Conservation (phyloP, 305 asterid species). For the Petunia hybrid region DNA sequence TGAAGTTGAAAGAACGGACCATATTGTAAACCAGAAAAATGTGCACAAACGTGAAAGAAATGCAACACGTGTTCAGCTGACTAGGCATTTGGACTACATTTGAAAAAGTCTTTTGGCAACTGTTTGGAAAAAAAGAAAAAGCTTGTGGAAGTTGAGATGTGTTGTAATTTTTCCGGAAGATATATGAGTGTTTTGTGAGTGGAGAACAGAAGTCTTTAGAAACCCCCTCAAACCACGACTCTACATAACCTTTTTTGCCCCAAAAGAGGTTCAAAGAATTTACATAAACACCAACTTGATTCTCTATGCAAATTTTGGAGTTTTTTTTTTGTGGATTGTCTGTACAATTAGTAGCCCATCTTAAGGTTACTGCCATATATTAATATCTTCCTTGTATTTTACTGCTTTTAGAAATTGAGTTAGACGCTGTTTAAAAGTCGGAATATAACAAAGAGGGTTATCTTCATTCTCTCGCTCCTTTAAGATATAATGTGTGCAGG, state of each 20-base stretch:
- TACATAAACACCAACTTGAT: not conserved
- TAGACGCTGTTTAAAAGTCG: not conserved
- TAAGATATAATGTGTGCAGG: constrained; percentile 15
- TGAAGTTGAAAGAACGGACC: no score
- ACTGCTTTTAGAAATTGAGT: constrained; percentile 2
- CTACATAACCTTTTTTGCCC: not conserved
- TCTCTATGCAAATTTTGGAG: not conserved
- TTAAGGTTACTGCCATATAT: constrained; percentile 1
- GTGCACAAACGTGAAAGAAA: not conserved
- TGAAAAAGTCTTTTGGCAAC: not conserved
- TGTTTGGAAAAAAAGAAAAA: not conserved
- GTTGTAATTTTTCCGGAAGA: not conserved
- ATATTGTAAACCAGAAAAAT: no score
- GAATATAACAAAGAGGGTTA: constrained; percentile 13
- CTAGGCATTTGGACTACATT: not conserved
- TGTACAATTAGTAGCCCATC: not conserved
- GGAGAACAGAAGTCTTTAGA: not conserved
- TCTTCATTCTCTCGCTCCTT: constrained; percentile 15
- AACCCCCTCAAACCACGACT: not conserved
- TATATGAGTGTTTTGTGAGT: constrained; percentile 15
- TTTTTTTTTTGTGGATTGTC: not conserved
- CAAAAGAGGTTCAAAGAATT: not conserved
- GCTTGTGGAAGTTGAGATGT: not conserved
- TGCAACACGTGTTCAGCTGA: not conserved
- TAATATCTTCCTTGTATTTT: not conserved